These are phyloP conservation scores for Mortierella sp. DNA, from an alignment of 371 early-diverging fungal species.

Conservation along the genomic window DNA sequence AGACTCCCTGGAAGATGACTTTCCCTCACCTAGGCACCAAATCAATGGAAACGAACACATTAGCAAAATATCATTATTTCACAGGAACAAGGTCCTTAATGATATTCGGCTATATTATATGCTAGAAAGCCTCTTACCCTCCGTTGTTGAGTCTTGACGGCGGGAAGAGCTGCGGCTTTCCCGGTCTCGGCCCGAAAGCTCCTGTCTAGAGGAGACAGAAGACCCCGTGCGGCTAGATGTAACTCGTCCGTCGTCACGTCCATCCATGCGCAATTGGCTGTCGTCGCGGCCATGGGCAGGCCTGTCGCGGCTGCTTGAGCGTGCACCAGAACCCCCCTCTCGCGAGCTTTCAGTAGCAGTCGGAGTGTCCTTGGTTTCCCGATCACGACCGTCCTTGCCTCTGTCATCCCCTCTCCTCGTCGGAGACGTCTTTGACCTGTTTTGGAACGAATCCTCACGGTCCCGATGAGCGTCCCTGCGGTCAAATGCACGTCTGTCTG, in stretches of 20 bases:
- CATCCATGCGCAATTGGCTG: slow-evolving; percentile 14
- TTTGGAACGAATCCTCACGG: slow-evolving; percentile 7
- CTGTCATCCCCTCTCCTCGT: too few species aligned
- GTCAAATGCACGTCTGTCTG: slow-evolving; percentile 18
- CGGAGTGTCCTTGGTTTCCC: slow-evolving; percentile 5
- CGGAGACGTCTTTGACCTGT: slow-evolving; percentile 11
- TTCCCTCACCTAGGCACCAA: background rate
- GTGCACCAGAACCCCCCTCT: background rate
- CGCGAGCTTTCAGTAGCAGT: background rate
- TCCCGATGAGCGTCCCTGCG: slow-evolving; percentile 22
- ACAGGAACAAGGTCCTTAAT: background rate
- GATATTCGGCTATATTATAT: too few species aligned
- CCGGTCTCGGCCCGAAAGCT: slow-evolving; percentile 10
- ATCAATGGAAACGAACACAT: background rate
- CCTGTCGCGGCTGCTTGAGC: too few species aligned
- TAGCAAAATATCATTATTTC: background rate
- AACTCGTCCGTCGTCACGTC: slow-evolving; percentile 8
- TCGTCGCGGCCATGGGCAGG: background rate
- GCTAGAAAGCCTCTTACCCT: too few species aligned
- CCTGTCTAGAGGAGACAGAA: slow-evolving; percentile 12
- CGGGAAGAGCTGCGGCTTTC: slow-evolving; percentile 25
- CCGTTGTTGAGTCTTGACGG: slow-evolving; percentile 22
- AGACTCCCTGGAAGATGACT: slow-evolving; percentile 19
- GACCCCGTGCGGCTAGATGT: background rate
- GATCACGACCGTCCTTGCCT: slow-evolving; percentile 16